Conservation (phyloP, 2,329 filamentous ascomycete species). For the Fusarium illudens region DNA sequence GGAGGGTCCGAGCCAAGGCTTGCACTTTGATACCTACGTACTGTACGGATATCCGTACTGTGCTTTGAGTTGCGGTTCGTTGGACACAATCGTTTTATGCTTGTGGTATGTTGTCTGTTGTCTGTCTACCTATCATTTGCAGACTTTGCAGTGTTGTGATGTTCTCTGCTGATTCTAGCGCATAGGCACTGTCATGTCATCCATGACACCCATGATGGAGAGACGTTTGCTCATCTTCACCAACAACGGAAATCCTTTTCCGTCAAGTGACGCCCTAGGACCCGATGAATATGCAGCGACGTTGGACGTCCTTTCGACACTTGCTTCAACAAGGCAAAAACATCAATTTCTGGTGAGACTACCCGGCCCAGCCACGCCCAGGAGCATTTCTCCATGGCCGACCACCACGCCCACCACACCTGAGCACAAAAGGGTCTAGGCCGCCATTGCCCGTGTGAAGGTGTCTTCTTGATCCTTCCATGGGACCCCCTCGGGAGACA, state of each 20-base stretch:
- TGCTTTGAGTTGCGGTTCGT: neutral
- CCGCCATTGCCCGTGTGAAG: constrained; percentile 12
- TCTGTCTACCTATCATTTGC: constrained; percentile 1
- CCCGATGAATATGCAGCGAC: constrained; percentile 25
- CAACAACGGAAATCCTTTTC: constrained; percentile 17
- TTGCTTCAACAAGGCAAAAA: neutral
- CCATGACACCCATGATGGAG: neutral
- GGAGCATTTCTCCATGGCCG: constrained; percentile 4
- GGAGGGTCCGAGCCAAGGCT: constrained; percentile 34
- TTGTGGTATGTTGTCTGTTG: neutral
- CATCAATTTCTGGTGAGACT: neutral
- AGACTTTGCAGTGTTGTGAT: neutral
- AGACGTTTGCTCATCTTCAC: neutral
- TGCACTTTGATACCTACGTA: neutral
- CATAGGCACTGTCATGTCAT: neutral
- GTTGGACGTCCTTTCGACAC: constrained; percentile 17
- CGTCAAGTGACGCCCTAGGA: constrained; percentile 4
- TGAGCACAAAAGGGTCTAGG: constrained; percentile 13
- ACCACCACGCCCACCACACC: neutral
- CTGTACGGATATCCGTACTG: neutral
- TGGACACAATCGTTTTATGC: neutral
- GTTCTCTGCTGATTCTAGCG: neutral
- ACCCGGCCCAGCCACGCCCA: neutral
- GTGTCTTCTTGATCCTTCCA: constrained; percentile 6
- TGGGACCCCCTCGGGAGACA: constrained; percentile 14